Evolutionary conservation across 352 stramenopile species (phyloP), one percentile per base, ranked within the genome.

Genomic region (Pythium monospermum): DNA sequence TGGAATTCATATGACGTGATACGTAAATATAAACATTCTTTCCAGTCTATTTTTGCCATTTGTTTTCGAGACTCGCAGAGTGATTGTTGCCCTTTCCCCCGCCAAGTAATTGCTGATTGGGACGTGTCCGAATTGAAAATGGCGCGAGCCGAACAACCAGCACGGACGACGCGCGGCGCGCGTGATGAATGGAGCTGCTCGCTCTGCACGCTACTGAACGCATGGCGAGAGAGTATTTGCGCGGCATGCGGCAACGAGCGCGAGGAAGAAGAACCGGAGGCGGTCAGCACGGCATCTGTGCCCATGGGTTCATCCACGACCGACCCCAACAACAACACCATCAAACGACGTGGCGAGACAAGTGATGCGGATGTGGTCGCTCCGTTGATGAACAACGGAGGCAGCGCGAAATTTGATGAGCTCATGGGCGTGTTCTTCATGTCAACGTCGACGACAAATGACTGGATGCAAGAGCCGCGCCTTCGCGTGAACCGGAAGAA

Each of bases 121-220:
- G n/a, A n/a, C 21, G 26, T 26, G 25, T 23, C 6, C n/a, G 21
- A 44, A 22, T 46, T 15, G 2, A 49, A 36, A 56, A 56, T 57
- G 50, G 50, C 50, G 40, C 40, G 31, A 15, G 39, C 38, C 2
- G 31, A 30, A 18, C 31, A 26, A 37, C 35, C 6, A 25, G 28
- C 19, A 25, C n/a, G 28, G 45, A 40, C 27, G 19, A 43, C 45
- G 32, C 8, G 21, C n/a, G 15, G 19, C 39, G n/a, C 4, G 25
- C 54, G 47, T 7, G 52, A 57, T 21, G 70, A 86, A 49, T 88
- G 77, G 77, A 88, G 72, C 60, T 88, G 77, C 39, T 54, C 61
- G 53, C 70, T 88, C 22, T 88, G 77, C 31, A 88, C 77, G 68
- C 62, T 88, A 35, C 56, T 85, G 10, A 88, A 88, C 59, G 39